Conservation (phyloP, 1,284 basidiomycete genomes). For the Trichosporon coremiiforme region DNA sequence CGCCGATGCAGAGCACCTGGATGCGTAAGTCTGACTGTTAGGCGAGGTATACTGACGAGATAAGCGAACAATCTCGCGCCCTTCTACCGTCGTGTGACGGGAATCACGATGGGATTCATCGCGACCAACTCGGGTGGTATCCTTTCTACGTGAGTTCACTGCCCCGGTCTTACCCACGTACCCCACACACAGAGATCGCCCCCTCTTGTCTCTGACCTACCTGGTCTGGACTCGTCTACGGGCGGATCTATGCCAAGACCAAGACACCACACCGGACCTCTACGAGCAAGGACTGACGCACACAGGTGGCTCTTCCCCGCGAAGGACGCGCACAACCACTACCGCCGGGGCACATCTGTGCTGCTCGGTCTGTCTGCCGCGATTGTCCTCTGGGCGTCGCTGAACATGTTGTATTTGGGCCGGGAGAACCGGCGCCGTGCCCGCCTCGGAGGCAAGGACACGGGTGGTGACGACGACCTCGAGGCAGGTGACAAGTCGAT, state of each 20-base stretch:
- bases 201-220: neutral
- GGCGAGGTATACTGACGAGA: neutral
- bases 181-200: neutral
- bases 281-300: neutral
- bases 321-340: constrained; percentile 57
- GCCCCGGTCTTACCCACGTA: neutral
- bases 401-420: constrained; percentile 37
- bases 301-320: constrained; percentile 59
- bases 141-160: constrained; percentile 55
- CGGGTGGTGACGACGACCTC: constrained; percentile 18
- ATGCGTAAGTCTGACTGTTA: constrained; percentile 31
- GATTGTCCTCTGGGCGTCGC: constrained; percentile 30
- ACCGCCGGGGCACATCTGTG: constrained; percentile 55
- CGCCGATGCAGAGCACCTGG: constrained; percentile 44
- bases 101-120: constrained; percentile 63
- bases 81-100: constrained; percentile 62
- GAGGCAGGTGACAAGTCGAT: constrained; percentile 29
- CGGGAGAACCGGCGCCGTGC: constrained; percentile 31
- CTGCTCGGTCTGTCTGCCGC: constrained; percentile 33
- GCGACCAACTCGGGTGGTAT: constrained; percentile 65
- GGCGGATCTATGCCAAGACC: too few species aligned
- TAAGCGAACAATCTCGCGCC: constrained; percentile 64
- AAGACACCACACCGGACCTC: too few species aligned
- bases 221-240: too few species aligned
- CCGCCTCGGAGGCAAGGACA: neutral